Percentiles rank a stretch among this genome's conserved stretches.
These are phyloP conservation scores for Xerocomus cyaneibrunnescens DNA, from an alignment of 1,284 basidiomycete genomes.

Conservation along the genomic window DNA sequence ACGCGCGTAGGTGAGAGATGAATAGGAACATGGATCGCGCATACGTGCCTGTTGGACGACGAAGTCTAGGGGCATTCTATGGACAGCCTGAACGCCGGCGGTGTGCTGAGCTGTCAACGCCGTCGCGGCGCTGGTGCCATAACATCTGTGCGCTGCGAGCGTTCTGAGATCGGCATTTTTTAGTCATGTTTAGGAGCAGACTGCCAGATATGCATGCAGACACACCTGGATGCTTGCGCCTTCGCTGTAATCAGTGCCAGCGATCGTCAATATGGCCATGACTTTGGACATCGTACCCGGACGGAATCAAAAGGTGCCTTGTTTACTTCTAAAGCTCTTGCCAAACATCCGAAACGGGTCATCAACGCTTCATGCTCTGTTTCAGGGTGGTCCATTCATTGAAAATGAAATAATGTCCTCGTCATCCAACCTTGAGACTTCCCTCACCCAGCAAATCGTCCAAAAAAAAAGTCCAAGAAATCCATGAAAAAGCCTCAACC, in stretches of 20 bases:
- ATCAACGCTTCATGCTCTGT: background rate
- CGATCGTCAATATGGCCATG: constrained; percentile 63
- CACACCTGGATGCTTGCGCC: constrained; percentile 88
- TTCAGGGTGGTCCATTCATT: too few relatives aligned
- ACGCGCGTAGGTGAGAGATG: background rate
- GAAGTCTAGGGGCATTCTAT: constrained; percentile 65
- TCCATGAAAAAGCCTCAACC: constrained; percentile 7
- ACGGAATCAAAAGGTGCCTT: constrained; percentile 1
- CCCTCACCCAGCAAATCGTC: constrained; percentile 5
- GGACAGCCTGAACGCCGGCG: constrained; percentile 74
- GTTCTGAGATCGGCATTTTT: constrained; percentile 83
- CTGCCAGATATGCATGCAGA: background rate
- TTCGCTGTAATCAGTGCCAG: constrained; percentile 85
- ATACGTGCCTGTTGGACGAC: constrained; percentile 64
- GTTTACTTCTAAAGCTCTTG: constrained; percentile 28
- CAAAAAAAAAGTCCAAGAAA: constrained; percentile 3
- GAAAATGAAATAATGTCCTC: constrained; percentile 22
- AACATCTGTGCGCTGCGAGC: constrained; percentile 76
- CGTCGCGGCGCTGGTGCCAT: constrained; percentile 86
- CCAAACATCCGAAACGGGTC: constrained; percentile 26
- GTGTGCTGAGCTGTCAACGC: constrained; percentile 94
- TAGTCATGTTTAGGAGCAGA: background rate
- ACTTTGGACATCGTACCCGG: constrained; percentile 7
- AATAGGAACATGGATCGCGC: background rate
- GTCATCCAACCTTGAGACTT: constrained; percentile 21